phyloP scores from a whole-genome alignment of 2,329 filamentous ascomycete genomes.

The Clarireedia paspali region DNA sequence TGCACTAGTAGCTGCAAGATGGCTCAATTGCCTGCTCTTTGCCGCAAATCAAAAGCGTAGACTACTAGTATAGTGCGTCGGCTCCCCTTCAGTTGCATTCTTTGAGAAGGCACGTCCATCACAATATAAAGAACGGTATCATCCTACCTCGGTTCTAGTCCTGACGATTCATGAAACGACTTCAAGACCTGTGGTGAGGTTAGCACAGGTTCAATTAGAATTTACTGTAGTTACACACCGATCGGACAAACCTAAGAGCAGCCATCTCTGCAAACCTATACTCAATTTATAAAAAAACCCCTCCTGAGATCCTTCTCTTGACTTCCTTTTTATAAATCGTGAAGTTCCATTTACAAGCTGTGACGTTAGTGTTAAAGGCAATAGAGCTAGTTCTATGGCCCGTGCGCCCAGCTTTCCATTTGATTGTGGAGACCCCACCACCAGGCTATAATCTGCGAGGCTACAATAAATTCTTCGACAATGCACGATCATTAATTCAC shows the following conservation, averaged over 20 bases:
- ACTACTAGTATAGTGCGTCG: too few species aligned
- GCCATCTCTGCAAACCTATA: constrained; percentile 34
- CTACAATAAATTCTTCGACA: neutral
- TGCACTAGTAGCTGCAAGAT: neutral
- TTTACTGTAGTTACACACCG: constrained; percentile 37
- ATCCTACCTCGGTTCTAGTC: constrained; percentile 75
- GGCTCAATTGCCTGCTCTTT: too few species aligned
- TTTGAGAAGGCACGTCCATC: too few species aligned
- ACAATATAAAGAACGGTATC: neutral
- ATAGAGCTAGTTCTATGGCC: neutral
- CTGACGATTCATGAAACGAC: constrained; percentile 69
- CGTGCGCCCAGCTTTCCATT: neutral
- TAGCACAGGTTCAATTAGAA: neutral
- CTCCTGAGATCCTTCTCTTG: too few species aligned
- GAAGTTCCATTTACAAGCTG: too few species aligned
- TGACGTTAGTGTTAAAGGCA: neutral
- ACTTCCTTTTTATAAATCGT: too few species aligned
- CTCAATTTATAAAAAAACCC: neutral
- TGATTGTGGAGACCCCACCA: neutral
- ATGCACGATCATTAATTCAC: neutral
- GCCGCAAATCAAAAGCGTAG: too few species aligned
- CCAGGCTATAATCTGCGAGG: neutral
- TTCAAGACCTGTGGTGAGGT: constrained; percentile 61
- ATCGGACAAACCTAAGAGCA: constrained; percentile 55
- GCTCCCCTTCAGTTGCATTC: too few species aligned